Evolutionary conservation across 139 green algal species (phyloP), one percentile per base, ranked within the genome.

Genomic region (Chlorella ohadii): DNA sequence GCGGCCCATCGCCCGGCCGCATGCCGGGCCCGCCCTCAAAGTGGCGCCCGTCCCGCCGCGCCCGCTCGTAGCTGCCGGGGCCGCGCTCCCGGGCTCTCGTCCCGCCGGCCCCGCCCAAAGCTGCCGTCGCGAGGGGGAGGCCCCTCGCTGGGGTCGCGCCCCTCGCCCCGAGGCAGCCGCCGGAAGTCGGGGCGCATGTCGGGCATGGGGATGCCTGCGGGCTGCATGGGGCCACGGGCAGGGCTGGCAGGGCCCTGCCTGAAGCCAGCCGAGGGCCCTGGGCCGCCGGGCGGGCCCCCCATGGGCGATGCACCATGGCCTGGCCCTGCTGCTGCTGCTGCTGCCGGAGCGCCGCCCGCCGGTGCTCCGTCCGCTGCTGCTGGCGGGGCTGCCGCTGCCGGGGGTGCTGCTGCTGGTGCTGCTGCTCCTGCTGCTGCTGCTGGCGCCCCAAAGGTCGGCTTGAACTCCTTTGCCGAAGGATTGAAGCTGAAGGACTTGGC

Each of bases 401-500:
- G 20, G 36, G 78, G 33, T 36, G 57, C 38, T 59, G 59, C 57
- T 38, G 85, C 36, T 41, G 75, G 41, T 38, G 85, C 36, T 41
- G 75, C 39, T 61, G 72, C 74, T 33, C 66, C 64, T n/a, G 76
- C 31, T 56, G 72, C 56, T 61, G 74, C 57, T 20, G 41, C 44
- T 34, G 63, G 47, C 9, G 55, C n/a, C 44, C 44, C 44, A 25
- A 78, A 61, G 39, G 78, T 70, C 28, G 86, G 88, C 67, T 71
- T 86, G 41, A 93, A 93, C 36, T 87, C 87, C 36, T 85, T 91
- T 19, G 90, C 90, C 39, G 88, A 89, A 65, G 85, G 64, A 78
- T 93, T 93, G 80, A 93, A 85, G 44, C 75, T 86, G 87, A 93
- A 93, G 28, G 86, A 74, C 82, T 91, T 93, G 61, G 89, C 89